phyloP scores from a whole-genome alignment of 129 eudicot species.

The Heracleum sosnowskyi region DNA sequence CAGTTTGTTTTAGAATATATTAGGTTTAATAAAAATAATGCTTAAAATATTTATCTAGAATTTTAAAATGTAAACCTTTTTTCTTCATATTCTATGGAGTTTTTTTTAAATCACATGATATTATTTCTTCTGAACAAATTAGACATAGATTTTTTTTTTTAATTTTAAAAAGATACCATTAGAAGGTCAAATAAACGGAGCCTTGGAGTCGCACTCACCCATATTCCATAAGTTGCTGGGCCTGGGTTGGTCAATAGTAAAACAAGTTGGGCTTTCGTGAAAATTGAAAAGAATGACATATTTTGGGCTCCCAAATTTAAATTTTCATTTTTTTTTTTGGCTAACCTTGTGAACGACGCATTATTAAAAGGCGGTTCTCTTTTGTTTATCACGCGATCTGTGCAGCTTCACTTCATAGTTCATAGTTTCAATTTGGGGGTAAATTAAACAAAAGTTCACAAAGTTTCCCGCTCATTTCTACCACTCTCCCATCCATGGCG shows the following conservation, averaged over 20 bases:
- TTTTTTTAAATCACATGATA: too few species aligned
- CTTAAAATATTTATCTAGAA: too few species aligned
- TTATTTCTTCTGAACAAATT: too few species aligned
- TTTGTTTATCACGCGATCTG: neutral
- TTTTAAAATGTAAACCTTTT: too few species aligned
- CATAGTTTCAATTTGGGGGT: neutral
- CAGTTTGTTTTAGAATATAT: too few species aligned
- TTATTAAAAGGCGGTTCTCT: neutral
- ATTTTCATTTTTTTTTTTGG: neutral
- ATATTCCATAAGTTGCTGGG: too few species aligned
- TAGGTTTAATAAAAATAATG: too few species aligned
- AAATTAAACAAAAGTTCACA: neutral
- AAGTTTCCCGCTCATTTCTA: constrained; percentile 2
- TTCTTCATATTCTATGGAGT: too few species aligned
- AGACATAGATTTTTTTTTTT: too few species aligned
- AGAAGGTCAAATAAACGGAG: too few species aligned
- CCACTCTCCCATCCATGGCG: neutral
- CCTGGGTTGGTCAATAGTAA: neutral
- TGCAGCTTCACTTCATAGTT: neutral
- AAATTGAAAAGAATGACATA: too few species aligned
- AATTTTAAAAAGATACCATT: neutral
- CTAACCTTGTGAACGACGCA: neutral
- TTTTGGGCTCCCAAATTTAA: neutral
- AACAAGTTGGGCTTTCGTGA: neutral
- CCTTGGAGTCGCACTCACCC: too few species aligned